Evolutionary conservation across 306 rosid genomes (phyloP).

Genomic region (Ammopiptanthus mongolicus): DNA sequence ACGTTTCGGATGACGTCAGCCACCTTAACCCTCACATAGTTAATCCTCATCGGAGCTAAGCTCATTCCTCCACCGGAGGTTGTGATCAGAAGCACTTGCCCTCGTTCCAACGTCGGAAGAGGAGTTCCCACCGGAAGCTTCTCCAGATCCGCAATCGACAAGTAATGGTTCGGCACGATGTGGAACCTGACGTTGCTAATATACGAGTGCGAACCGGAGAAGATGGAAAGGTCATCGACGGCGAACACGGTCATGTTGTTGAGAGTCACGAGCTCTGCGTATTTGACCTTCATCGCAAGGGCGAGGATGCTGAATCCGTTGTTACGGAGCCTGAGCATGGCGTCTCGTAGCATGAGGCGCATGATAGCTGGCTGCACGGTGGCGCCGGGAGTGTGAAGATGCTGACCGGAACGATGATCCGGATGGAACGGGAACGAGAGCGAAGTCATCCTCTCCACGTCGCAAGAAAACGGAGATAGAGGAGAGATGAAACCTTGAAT

Average conservation of each 20-base stretch:
- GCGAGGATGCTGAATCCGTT: conserved; percentile 62
- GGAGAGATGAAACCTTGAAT: conserved; percentile 57
- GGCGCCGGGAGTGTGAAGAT: conserved; percentile 4
- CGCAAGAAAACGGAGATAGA: conserved; percentile 62
- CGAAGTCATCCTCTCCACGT: conserved; percentile 52
- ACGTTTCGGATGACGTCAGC: conserved; percentile 55
- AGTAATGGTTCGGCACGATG: conserved; percentile 54
- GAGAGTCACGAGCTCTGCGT: conserved; percentile 51
- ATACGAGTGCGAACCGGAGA: conserved; percentile 64
- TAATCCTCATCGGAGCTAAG: conserved; percentile 52
- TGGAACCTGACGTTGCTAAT: conserved; percentile 57
- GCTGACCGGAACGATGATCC: conserved; percentile 30
- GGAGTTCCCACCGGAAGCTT: conserved; percentile 57
- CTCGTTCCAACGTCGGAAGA: conserved; percentile 50
- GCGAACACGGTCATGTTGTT: conserved; percentile 65
- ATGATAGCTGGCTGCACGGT: conserved; percentile 38
- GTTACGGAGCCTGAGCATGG: conserved; percentile 68
- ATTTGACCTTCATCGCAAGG: conserved; percentile 57
- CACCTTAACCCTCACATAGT: conserved; percentile 55
- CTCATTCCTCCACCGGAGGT: conserved; percentile 38
- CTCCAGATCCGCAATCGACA: conserved; percentile 53
- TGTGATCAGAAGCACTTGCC: conserved; percentile 49
- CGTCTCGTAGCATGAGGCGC: conserved; percentile 64
- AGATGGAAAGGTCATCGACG: conserved; percentile 57
- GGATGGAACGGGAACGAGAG: conserved; percentile 55